These are phyloP conservation scores for Phytophthora pinifolia DNA, from an alignment of 352 stramenopile genomes.

Conservation along the genomic window DNA sequence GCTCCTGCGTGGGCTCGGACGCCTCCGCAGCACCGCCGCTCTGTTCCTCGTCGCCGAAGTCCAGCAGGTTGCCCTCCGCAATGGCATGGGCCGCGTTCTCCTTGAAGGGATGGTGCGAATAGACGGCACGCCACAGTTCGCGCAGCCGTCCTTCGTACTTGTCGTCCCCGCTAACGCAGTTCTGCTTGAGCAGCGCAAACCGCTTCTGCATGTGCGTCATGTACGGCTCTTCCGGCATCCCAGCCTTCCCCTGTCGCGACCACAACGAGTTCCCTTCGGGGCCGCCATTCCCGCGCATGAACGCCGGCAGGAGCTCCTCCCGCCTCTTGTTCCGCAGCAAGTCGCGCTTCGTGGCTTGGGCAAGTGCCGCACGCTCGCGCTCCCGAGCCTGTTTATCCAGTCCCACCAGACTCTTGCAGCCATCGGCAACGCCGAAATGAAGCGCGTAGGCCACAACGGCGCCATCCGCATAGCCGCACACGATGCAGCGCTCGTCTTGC, in stretches of 20 bases:
- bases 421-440: conserved; percentile 79
- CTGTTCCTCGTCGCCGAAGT: conserved; percentile 21
- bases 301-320: conserved; percentile 49
- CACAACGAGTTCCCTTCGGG: conserved; percentile 42
- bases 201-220: conserved; percentile 66
- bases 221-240: conserved; percentile 53
- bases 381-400: conserved; percentile 76
- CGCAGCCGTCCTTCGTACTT: conserved; percentile 65
- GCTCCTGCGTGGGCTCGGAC: conserved; percentile 13
- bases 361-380: conserved; percentile 76
- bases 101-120: conserved; percentile 45
- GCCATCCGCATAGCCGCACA: conserved; percentile 82
- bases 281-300: conserved; percentile 42
- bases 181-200: conserved; percentile 70
- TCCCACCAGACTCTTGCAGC: conserved; percentile 65
- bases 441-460: conserved; percentile 79
- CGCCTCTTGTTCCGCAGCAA: conserved; percentile 61
- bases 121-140: conserved; percentile 71
- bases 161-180: conserved; percentile 59
- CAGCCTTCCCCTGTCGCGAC: conserved; percentile 53
- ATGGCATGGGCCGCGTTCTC: conserved; percentile 23
- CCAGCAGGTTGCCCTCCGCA: conserved; percentile 30
- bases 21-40: not conserved
- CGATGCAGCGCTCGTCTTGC: conserved; percentile 79
- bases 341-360: conserved; percentile 69